phyloP scores from a whole-genome alignment of 1,284 basidiomycete genomes.

The Rhodofomes roseus region DNA sequence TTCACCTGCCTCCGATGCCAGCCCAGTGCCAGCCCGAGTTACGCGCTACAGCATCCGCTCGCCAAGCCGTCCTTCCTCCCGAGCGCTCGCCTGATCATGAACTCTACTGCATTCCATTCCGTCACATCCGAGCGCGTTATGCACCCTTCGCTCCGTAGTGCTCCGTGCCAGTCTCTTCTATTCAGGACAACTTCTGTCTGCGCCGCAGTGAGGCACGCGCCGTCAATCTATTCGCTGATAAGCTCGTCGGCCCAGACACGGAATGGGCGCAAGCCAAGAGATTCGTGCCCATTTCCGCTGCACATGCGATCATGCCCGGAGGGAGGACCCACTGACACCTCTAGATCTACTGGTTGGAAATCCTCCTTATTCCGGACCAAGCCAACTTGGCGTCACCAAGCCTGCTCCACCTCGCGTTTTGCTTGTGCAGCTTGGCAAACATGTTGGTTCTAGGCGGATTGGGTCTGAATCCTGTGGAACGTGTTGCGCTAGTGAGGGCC shows the following conservation, averaged over 20 bases:
- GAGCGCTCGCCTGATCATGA: not conserved
- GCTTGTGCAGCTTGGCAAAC: not conserved
- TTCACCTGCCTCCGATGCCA: not conserved
- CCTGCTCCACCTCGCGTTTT: not conserved
- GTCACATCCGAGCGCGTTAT: not conserved
- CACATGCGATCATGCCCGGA: not conserved
- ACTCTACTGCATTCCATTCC: not conserved
- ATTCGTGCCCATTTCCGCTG: not conserved
- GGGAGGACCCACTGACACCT: constrained; percentile 1
- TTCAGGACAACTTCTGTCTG: not conserved
- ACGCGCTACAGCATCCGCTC: not conserved
- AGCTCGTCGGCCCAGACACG: not conserved
- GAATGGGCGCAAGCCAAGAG: not conserved
- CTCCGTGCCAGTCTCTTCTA: not conserved
- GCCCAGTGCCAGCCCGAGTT: not conserved
- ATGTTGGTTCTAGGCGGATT: not conserved
- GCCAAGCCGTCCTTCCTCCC: not conserved
- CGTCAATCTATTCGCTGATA: not conserved
- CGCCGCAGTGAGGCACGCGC: not conserved
- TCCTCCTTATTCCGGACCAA: not conserved
- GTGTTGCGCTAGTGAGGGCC: not conserved
- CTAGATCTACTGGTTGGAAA: not conserved
- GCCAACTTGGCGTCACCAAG: not conserved
- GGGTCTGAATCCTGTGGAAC: not conserved
- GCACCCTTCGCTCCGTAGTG: too few species aligned